phyloP scores from a whole-genome alignment of 169 alveolate genomes.

The Eimeria acervulina region DNA sequence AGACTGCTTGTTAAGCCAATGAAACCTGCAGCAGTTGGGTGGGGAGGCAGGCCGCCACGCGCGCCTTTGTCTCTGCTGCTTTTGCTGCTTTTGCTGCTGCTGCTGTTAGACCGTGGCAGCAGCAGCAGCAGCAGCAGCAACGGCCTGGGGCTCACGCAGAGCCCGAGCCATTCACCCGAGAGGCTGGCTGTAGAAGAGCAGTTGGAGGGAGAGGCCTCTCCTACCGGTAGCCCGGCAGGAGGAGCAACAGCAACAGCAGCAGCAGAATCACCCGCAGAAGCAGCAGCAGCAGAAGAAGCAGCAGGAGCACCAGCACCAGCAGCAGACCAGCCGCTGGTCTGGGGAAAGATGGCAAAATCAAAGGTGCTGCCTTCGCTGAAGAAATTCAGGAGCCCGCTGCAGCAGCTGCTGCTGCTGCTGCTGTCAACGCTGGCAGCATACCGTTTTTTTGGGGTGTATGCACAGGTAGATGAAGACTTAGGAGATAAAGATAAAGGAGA shows the following conservation, averaged over 20 bases:
- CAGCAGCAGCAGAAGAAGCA: background rate
- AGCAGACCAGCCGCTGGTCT: background rate
- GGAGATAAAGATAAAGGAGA: too few species aligned
- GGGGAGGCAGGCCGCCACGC: background rate
- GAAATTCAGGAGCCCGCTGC: background rate
- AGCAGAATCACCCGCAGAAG: background rate
- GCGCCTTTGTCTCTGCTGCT: background rate
- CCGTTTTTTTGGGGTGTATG: background rate
- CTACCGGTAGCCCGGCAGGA: background rate
- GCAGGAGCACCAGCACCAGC: background rate
- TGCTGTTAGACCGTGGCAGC: background rate
- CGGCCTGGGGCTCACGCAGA: background rate
- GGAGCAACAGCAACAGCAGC: slow-evolving; percentile 30
- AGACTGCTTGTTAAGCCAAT: background rate
- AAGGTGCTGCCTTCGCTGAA: background rate
- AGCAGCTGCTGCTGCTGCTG: slow-evolving; percentile 53
- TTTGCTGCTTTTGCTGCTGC: background rate
- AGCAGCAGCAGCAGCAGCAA: slow-evolving; percentile 18
- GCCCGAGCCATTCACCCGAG: background rate
- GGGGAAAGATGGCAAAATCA: background rate
- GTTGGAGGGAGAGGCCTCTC: background rate
- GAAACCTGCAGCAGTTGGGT: background rate
- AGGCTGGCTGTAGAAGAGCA: background rate
- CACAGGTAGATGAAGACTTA: background rate
- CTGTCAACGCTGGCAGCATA: background rate